Evolutionary conservation across 306 rosid genomes (phyloP).

Genomic region (Cicer chorassanicum): DNA sequence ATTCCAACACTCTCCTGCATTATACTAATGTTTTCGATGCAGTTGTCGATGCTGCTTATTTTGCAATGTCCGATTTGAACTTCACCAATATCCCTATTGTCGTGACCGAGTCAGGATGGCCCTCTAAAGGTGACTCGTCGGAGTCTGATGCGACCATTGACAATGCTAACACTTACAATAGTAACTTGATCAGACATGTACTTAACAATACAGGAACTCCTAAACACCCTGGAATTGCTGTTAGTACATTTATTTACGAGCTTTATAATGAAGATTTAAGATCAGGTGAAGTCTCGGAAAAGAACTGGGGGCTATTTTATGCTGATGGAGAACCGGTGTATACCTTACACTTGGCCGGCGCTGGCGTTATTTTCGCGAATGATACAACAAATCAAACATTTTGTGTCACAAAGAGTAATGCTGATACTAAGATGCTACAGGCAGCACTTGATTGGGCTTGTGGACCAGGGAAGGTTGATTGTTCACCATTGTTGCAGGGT

Average conservation of each 20-base stretch:
- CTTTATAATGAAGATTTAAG: constrained; percentile 92
- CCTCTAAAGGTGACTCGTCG: constrained; percentile 80
- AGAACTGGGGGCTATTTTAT: constrained; percentile 86
- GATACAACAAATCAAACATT: constrained; percentile 95
- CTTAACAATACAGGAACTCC: constrained; percentile 93
- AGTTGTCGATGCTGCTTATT: constrained; percentile 93
- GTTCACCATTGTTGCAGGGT: constrained; percentile 78
- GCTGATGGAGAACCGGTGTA: constrained; percentile 78
- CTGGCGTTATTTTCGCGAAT: constrained; percentile 86
- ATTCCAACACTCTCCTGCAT: constrained; percentile 86
- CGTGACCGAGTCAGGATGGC: constrained; percentile 97
- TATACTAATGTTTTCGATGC: constrained; percentile 96
- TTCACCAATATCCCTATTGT: constrained; percentile 78
- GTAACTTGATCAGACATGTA: constrained; percentile 86
- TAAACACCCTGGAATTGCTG: constrained; percentile 77
- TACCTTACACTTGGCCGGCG: constrained; percentile 78
- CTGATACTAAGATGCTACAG: constrained; percentile 82
- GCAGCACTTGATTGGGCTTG: constrained; percentile 99
- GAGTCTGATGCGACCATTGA: constrained; percentile 86
- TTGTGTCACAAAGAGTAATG: constrained; percentile 74
- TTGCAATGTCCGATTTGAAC: constrained; percentile 83
- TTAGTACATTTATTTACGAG: constrained; percentile 89
- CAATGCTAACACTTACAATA: constrained; percentile 90
- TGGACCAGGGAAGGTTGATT: constrained; percentile 97
- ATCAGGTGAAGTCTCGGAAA: constrained; percentile 74